Evolutionary conservation across 768 basidiomycete species (phyloP), one percentile per base, ranked within the genome.

Genomic region (Heimioporus sp.): DNA sequence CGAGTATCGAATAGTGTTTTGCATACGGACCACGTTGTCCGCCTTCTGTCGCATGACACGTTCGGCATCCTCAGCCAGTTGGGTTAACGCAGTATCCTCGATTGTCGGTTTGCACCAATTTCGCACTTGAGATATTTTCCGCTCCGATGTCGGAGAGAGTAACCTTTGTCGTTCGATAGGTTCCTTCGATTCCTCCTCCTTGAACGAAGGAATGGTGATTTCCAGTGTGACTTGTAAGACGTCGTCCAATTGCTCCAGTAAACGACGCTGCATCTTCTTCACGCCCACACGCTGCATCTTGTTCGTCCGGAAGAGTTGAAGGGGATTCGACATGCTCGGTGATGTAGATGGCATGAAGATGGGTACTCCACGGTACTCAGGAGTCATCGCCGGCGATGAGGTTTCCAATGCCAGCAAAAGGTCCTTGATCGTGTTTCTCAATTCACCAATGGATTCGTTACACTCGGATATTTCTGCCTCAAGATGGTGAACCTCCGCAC

Each of bases 1-100:
- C 37, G 93, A 86, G 69, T 98, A 98, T 48, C 91, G 80, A 60
- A 99, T 94, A 17, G 94, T 98, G 65, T 96, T 97, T 71, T 96
- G 92, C 85, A 99, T 85, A 36, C 97, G 85, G 56, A 92, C 89
- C 44, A 98, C 91, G 58, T 88, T 93, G 68, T 95, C 94, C 56
- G 94, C 82, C 77, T 99, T 99, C 71, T 91, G 87, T 31, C 91
- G 79, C 80, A 95, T 90, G 45, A 95, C 79, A 34, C 90, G 83
- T 59, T 95, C 93, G 9, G 86, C 87, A 64, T 98, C 95, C 60
- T 90, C 83, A 47, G 90, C 79, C 19, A 99, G 80, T 60, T 92
- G 84, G 3, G 80, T 74, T 47, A 98, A 76, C 0, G 92, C 96
- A 3, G 83, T 74, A 66, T 98, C 97, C 54, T 93, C 90, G 12